phyloP scores from a whole-genome alignment of 331 rosid genomes.

The Pyrus hybrid region DNA sequence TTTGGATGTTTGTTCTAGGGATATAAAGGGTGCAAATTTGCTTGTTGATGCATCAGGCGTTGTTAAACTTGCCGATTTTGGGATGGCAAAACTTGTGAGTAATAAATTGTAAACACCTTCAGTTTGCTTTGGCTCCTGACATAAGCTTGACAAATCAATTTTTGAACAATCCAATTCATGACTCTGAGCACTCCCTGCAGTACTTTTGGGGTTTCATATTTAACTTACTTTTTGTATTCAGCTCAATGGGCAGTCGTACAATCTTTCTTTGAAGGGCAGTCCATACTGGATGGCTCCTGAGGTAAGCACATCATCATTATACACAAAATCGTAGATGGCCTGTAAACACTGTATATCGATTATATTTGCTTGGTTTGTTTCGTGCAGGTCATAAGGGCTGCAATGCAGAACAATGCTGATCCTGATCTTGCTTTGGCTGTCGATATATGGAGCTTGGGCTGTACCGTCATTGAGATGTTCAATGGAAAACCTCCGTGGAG shows the following conservation, averaged over 20 bases:
- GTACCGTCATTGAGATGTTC: conserved; percentile 89
- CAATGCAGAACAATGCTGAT: conserved; percentile 51
- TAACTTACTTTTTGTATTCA: conserved; percentile 29
- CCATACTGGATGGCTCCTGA: conserved; percentile 99
- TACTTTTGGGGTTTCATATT: conserved; percentile 11
- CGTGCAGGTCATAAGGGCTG: conserved; percentile 77
- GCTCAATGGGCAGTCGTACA: conserved; percentile 64
- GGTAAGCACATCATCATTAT: conserved; percentile 36
- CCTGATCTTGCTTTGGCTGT: conserved; percentile 74
- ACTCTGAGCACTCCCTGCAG: background rate
- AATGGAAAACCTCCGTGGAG: conserved; percentile 93
- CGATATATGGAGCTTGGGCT: conserved; percentile 97
- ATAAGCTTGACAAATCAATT: background rate
- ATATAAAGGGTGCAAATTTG: conserved; percentile 98
- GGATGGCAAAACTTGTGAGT: conserved; percentile 94
- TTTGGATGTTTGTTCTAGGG: conserved; percentile 30
- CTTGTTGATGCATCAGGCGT: conserved; percentile 71
- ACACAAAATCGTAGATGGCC: conserved; percentile 4
- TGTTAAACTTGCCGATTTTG: conserved; percentile 96
- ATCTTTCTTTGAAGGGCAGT: conserved; percentile 88
- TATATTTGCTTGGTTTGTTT: background rate
- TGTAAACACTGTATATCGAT: background rate
- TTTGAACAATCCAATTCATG: background rate
- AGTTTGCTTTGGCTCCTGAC: background rate
- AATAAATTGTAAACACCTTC: background rate